These are phyloP conservation scores for Auricularia auricula-judae DNA, from an alignment of 768 basidiomycete species.

Conservation along the genomic window DNA sequence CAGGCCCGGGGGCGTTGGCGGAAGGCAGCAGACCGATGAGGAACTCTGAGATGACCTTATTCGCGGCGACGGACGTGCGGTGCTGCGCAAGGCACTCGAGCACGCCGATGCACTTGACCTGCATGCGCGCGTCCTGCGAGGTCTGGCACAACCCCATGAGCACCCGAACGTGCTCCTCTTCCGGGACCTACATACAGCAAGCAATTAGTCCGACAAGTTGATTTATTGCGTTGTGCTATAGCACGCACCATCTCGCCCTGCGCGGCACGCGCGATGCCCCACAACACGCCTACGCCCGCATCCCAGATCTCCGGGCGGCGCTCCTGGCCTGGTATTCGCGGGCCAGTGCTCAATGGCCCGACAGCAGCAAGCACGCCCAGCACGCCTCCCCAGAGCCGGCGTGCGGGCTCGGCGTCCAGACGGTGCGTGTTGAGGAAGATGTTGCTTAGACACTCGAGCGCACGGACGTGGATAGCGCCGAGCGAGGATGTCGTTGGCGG, in stretches of 20 bases:
- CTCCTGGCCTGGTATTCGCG: conserved; percentile 44
- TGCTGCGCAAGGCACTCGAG: conserved; percentile 74
- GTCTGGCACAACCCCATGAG: conserved; percentile 57
- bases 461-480: conserved; percentile 71
- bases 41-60: conserved; percentile 56
- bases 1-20: conserved; percentile 25
- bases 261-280: conserved; percentile 78
- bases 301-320: conserved; percentile 67
- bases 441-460: conserved; percentile 86
- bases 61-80: conserved; percentile 50
- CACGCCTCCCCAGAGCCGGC: conserved; percentile 48
- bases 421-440: conserved; percentile 62
- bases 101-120: conserved; percentile 76
- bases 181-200: conserved; percentile 32
- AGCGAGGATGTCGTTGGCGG: conserved; percentile 84
- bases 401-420: conserved; percentile 23
- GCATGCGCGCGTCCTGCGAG: conserved; percentile 40
- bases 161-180: conserved; percentile 48
- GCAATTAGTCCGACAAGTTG: conserved; percentile 7
- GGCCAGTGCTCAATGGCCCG: conserved; percentile 38
- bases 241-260: conserved; percentile 46
- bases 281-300: conserved; percentile 68
- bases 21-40: conserved; percentile 53
- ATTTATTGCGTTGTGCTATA: not conserved
- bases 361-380: conserved; percentile 53